A percentile compares a stretch with the other conserved stretches of the same genome.
phyloP scores from a whole-genome alignment of 441 rosid genomes.

The Dalechampia spathulata region DNA sequence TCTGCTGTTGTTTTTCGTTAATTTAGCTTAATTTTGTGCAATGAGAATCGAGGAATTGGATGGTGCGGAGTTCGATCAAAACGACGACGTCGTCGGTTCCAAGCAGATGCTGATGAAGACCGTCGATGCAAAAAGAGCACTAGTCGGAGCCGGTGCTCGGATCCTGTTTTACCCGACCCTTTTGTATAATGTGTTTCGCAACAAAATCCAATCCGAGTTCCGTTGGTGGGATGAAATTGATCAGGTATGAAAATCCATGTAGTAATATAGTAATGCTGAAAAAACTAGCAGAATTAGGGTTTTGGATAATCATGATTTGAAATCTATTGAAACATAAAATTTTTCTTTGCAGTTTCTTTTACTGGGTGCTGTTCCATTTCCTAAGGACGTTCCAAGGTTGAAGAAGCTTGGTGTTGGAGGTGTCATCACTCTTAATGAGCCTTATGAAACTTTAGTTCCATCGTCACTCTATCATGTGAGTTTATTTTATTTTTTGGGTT shows the following conservation, averaged over 20 bases:
- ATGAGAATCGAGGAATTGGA: slow-evolving; percentile 58
- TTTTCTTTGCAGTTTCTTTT: slow-evolving; percentile 40
- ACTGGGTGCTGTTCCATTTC: slow-evolving; percentile 87
- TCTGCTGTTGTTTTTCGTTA: no score
- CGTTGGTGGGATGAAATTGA: slow-evolving; percentile 61
- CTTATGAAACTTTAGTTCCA: slow-evolving; percentile 72
- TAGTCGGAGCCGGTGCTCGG: slow-evolving; percentile 62
- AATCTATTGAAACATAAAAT: no score
- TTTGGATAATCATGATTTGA: not conserved
- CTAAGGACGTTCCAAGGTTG: slow-evolving; percentile 61
- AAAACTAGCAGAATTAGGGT: not conserved
- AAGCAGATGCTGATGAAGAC: slow-evolving; percentile 24
- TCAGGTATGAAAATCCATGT: slow-evolving; percentile 28
- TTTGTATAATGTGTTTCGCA: slow-evolving; percentile 47
- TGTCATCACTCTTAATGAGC: slow-evolving; percentile 81
- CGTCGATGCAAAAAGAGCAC: slow-evolving; percentile 39
- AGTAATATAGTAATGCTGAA: no score
- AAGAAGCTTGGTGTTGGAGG: slow-evolving; percentile 70
- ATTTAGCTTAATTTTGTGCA: not conserved
- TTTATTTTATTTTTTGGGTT: slow-evolving; percentile 1
- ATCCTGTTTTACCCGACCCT: slow-evolving; percentile 54
- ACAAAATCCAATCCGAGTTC: slow-evolving; percentile 47
- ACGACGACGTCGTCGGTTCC: slow-evolving; percentile 11
- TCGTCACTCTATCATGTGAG: slow-evolving; percentile 54
- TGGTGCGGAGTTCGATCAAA: slow-evolving; percentile 23